A percentile compares a stretch with the other conserved stretches of the same genome.
These are phyloP conservation scores for Eustoma russellianum DNA, from an alignment of 257 asterid genomes.

Conservation along the genomic window DNA sequence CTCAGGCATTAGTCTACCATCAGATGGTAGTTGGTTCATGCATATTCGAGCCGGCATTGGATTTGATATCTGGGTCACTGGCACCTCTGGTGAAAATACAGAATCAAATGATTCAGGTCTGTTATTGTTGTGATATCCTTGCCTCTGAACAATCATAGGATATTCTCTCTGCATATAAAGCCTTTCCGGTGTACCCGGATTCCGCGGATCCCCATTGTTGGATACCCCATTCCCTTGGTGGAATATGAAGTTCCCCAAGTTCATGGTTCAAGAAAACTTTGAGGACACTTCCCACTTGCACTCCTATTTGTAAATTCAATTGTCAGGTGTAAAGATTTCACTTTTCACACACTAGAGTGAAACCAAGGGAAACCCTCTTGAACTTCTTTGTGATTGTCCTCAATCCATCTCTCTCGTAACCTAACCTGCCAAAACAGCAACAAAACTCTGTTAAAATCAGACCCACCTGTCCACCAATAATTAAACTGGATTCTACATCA, in stretches of 20 bases:
- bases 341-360: constrained; percentile 1
- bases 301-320: constrained; percentile 6
- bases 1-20: neutral
- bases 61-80: constrained; percentile 6
- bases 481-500: neutral
- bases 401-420: neutral
- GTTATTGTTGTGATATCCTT: constrained; percentile 12
- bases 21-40: constrained; percentile 8
- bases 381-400: constrained; percentile 4
- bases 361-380: neutral
- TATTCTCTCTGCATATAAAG: constrained; percentile 19
- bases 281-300: constrained; percentile 1
- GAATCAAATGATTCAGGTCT: constrained; percentile 36
- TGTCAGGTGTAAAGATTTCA: neutral
- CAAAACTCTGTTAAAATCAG: neutral
- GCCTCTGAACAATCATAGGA: constrained; percentile 10
- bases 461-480: neutral
- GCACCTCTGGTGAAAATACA: constrained; percentile 21
- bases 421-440: constrained; percentile 8
- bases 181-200: constrained; percentile 43
- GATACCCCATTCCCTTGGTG: constrained; percentile 28
- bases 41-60: constrained; percentile 11
- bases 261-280: constrained; percentile 26
- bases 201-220: constrained; percentile 33
- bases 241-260: constrained; percentile 37